Base-by-base conservation (phyloP, 108 stramenopile species). In the Schizochytrium sp. region DNA sequence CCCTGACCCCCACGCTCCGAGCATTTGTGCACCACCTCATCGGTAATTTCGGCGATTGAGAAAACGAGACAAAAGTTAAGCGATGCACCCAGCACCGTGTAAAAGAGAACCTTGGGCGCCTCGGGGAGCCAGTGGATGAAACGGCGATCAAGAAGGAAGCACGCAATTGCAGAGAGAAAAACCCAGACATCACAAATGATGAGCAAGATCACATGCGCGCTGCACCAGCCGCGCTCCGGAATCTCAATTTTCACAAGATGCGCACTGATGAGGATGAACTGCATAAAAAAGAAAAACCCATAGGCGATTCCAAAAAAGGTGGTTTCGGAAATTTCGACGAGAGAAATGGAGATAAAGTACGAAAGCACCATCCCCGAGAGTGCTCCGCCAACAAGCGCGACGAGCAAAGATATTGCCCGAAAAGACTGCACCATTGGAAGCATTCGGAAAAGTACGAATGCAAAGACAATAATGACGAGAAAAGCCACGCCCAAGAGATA, bases 241-340 rank as follows among this genome's bases (percentile, higher is more conserved):
- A 83, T 6, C 51, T 83, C 76, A 23, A 53, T 47, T 23, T 83
- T 83, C 6, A 83, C 10, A 23, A 83, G 44, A 4, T 83, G 76
- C 25, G 76, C 51, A 16, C 48, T 25, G 1, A 83, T 83, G 6
- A 83, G 23, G 48, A 83, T 23, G 76, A 83, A 83, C 48, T 83
- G 76, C 48, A 83, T 4, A 18, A 4, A 6, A 28, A 83, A 83
- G 51, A 83, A 83, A 6, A 83, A 16, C n/a, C 76, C 76, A 23
- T 83, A 83, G 6, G 76, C 45, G 23, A 83, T 21, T 12, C 76
- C 76, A 23, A 83, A 83, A 53, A 83, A 83, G 14, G 76, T 53
- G n/a, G 76, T 83, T 45, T 83, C 76, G 10, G 76, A 83, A 34
- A 83, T 83, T 23, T 83, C 76, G n/a, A 83, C 76, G 6, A 83